Evolutionary conservation across 139 green algal species (phyloP).

Genomic region (Nannochloris sp.): DNA sequence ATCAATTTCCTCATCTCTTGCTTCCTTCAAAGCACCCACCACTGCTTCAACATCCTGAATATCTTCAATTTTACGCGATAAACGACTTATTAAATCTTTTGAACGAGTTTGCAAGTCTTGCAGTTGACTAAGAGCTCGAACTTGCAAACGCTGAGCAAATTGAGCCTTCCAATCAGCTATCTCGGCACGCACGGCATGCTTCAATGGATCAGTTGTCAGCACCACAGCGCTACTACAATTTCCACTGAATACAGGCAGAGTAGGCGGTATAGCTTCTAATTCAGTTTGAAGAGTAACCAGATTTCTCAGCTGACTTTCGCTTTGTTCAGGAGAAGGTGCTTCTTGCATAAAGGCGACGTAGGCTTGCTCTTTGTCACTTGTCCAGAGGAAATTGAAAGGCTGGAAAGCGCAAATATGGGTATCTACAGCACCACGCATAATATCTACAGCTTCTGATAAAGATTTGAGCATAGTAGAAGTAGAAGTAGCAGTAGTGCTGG

Average conservation of each 20-base stretch:
- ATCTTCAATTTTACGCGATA: neutral
- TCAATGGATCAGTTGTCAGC: slow-evolving; percentile 78
- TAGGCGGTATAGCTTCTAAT: neutral
- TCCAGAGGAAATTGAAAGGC: neutral
- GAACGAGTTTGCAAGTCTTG: neutral
- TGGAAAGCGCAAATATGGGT: slow-evolving; percentile 55
- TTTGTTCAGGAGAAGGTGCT: neutral
- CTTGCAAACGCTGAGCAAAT: slow-evolving; percentile 88
- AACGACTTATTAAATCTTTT: neutral
- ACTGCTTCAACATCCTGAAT: neutral
- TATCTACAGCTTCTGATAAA: slow-evolving; percentile 43
- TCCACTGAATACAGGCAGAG: slow-evolving; percentile 55
- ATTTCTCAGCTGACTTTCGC: neutral
- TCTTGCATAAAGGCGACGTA: neutral
- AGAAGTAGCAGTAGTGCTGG: neutral
- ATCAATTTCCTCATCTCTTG: neutral
- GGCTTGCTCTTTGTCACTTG: neutral
- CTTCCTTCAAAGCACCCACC: neutral
- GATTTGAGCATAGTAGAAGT: neutral
- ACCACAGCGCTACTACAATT: slow-evolving; percentile 80
- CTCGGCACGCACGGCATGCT: slow-evolving; percentile 74
- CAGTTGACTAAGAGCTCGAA: neutral
- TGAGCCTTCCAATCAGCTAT: slow-evolving; percentile 84
- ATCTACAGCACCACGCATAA: slow-evolving; percentile 26
- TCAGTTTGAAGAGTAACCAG: neutral